Evolutionary conservation across 2,329 filamentous ascomycete species (phyloP).

Genomic region (Fusarium denticulatum): DNA sequence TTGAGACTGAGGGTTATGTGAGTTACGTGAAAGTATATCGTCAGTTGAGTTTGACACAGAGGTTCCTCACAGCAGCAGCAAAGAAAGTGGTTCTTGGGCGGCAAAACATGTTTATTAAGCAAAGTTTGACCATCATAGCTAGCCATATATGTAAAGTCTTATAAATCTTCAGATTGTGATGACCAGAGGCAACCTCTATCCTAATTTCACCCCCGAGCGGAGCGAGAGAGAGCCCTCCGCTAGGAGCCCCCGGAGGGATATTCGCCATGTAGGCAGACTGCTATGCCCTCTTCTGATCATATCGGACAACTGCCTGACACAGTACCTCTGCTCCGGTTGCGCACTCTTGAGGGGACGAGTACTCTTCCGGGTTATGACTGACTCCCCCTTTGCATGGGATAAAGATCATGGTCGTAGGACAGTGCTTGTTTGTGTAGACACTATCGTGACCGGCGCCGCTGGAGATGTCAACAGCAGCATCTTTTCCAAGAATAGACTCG

Average conservation of each 20-base stretch:
- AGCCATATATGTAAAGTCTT: not conserved
- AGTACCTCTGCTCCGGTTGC: conserved; percentile 38
- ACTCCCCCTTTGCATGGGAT: conserved; percentile 46
- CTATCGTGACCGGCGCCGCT: conserved; percentile 50
- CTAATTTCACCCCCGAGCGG: conserved; percentile 25
- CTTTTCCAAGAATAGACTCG: conserved; percentile 54
- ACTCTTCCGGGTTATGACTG: conserved; percentile 43
- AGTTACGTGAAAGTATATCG: not conserved
- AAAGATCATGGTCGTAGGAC: conserved; percentile 49
- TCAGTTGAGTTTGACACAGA: not conserved
- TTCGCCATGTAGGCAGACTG: fast-evolving
- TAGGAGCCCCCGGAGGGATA: not conserved
- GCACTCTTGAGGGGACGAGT: conserved; percentile 47
- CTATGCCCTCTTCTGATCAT: conserved; percentile 33
- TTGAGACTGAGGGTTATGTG: not conserved
- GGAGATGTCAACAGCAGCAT: conserved; percentile 43
- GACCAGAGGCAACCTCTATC: fast-evolving
- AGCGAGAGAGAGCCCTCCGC: not conserved
- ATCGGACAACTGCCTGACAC: conserved; percentile 39
- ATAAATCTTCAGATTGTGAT: not conserved
- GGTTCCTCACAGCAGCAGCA: not conserved
- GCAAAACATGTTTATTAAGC: not conserved
- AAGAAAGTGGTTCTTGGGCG: not conserved
- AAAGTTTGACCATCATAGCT: not conserved
- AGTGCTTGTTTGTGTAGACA: conserved; percentile 44